Evolutionary conservation across 2,329 filamentous ascomycete genomes (phyloP), one percentile per base, ranked within the genome.

Genomic region (Gaeumannomyces tritici): DNA sequence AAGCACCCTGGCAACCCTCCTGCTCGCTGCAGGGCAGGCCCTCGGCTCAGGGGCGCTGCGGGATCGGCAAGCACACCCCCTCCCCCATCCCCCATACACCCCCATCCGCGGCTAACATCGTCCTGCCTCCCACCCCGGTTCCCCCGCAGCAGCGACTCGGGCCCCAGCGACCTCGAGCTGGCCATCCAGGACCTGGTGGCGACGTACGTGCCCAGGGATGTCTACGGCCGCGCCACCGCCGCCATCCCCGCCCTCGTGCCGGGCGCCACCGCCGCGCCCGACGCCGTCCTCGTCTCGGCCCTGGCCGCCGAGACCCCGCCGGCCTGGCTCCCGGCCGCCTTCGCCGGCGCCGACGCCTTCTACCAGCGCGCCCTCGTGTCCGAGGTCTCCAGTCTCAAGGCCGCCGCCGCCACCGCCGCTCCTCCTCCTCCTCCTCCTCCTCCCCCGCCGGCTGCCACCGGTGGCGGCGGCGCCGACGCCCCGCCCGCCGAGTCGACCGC

Each of bases 141-240:
- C 13, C 57, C n/a, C 55, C 4, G 29, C 33, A 60, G 35, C 59
- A 12, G 15, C 26, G 57, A 61, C 57, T n/a, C 24, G n/a, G 58
- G 61, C 57, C 18, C 24, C 13, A 27, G 63, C 33, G 60, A 8
- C 13, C 71, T 72, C 63, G 66, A 67, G 28, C 64, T 65, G 29
- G 70, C 69, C 29, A 69, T 68, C 27, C 60, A 64, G 31, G 66
- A 69, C 18, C 64, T 74, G 1, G 65, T 73, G 12, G 68, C 69
- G 11, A 60, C 65, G 11, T 73, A 73, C 64, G 68, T 74, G 33
- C 72, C 73, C 2, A 28, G 67, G 8, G 63, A 67, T 2, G 66
- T 66, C 51, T 68, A 70, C 60, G 59, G 64, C 47, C 63, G 64
- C 56, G 59, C 70, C 12, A 66, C 66, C 15, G 67, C 69, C 51